Conservation (phyloP, 208 protist species). For the Leishmania aethiopica region DNA sequence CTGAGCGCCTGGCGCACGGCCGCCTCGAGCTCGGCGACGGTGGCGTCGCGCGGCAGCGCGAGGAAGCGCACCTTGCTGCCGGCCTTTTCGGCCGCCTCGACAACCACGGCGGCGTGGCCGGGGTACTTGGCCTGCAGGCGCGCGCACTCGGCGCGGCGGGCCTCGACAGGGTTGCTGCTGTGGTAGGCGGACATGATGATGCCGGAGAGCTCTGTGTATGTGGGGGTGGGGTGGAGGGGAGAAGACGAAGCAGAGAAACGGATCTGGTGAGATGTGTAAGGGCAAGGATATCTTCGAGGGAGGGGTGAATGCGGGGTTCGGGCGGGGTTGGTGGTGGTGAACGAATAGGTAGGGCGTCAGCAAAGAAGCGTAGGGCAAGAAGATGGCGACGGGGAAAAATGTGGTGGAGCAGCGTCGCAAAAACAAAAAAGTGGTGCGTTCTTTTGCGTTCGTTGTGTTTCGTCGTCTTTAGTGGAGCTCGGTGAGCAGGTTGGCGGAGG, state of each 20-base stretch:
- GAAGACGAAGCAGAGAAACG: neutral
- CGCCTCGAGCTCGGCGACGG: conserved; percentile 20
- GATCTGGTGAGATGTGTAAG: neutral
- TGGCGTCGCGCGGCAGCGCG: conserved; percentile 27
- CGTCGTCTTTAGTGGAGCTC: no score
- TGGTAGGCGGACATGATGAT: conserved; percentile 12
- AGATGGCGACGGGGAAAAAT: no score
- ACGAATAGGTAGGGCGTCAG: neutral
- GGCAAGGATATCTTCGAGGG: no score
- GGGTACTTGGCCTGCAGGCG: conserved; percentile 24
- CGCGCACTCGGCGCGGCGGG: conserved; percentile 19
- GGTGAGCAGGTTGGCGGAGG: no score
- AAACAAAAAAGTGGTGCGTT: no score
- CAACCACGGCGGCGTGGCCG: conserved; percentile 19
- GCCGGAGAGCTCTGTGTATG: neutral
- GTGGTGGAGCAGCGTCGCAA: no score
- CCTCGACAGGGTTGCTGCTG: conserved; percentile 4
- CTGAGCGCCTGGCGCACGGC: conserved; percentile 7
- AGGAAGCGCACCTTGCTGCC: neutral
- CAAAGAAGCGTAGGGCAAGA: no score
- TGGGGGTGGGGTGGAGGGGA: neutral
- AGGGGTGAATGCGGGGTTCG: neutral
- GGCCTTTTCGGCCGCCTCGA: conserved; percentile 17
- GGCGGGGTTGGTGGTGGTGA: neutral
- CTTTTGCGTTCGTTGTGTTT: no score